These are phyloP conservation scores for Chlorella sp. DNA, from an alignment of 139 green algal species.

Conservation along the genomic window DNA sequence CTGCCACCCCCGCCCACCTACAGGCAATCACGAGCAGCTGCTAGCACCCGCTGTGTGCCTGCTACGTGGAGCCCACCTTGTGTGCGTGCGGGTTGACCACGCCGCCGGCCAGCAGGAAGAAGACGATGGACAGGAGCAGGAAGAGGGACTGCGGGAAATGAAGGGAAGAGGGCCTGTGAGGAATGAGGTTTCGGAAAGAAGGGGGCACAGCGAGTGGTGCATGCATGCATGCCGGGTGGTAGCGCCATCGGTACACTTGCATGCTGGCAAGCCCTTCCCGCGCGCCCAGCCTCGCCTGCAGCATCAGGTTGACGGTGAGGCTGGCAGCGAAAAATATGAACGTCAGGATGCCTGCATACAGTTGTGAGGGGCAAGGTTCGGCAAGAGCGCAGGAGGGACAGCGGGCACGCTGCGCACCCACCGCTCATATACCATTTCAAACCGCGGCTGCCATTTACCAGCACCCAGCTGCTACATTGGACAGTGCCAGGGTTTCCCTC, in stretches of 20 bases:
- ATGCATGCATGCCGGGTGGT: no score
- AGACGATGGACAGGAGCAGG: conserved; percentile 7
- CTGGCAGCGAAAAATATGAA: conserved; percentile 17
- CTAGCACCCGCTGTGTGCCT: no score
- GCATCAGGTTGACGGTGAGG: conserved; percentile 4
- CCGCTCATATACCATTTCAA: no score
- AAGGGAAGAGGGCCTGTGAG: neutral
- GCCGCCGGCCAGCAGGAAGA: conserved; percentile 17
- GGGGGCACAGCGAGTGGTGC: neutral
- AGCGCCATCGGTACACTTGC: neutral
- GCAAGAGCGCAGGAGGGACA: no score
- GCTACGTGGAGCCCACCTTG: neutral
- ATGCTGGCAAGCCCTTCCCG: neutral
- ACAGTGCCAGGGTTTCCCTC: no score
- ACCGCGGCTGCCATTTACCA: no score
- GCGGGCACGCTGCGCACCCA: no score
- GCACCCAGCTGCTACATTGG: no score
- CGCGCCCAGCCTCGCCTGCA: neutral
- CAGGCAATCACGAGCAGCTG: no score
- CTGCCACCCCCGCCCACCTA: no score
- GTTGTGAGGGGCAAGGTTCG: no score
- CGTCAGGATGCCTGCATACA: conserved; percentile 56
- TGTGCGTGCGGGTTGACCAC: neutral
- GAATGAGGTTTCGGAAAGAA: neutral
- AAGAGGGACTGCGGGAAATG: neutral